Percentiles rank a stretch among this genome's conserved stretches.
phyloP scores from a whole-genome alignment of 352 stramenopile species.

The Globisporangium middletonii region DNA sequence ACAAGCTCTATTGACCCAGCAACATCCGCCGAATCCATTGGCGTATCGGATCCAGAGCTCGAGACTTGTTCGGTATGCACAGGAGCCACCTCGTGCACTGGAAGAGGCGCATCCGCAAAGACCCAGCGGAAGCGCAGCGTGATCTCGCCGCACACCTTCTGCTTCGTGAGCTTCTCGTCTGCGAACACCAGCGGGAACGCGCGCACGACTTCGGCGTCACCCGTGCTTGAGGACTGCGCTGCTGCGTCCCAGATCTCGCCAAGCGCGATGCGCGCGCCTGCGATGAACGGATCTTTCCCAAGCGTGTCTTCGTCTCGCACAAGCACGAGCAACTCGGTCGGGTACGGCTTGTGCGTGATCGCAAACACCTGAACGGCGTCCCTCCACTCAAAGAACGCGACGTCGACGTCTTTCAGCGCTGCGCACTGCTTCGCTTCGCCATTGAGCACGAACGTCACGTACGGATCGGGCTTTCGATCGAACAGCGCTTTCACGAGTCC shows the following conservation, averaged over 20 bases:
- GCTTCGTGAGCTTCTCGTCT: constrained; percentile 35
- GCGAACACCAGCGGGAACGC: constrained; percentile 25
- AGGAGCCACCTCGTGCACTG: background rate
- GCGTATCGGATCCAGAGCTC: background rate
- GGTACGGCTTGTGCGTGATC: constrained; percentile 26
- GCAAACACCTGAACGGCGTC: constrained; percentile 38
- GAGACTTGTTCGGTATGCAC: background rate
- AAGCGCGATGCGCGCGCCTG: constrained; percentile 25
- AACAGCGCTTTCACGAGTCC: constrained; percentile 31
- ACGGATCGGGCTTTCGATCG: constrained; percentile 40
- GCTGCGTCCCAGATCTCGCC: constrained; percentile 22
- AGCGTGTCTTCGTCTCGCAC: constrained; percentile 39
- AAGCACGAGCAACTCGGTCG: constrained; percentile 21
- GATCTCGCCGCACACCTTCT: constrained; percentile 28
- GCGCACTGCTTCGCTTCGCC: constrained; percentile 22
- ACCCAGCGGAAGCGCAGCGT: constrained; percentile 37
- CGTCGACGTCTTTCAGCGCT: constrained; percentile 30
- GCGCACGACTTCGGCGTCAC: constrained; percentile 23
- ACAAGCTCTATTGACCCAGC: background rate
- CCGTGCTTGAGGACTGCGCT: background rate
- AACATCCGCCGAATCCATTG: too few species aligned
- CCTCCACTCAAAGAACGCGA: constrained; percentile 43
- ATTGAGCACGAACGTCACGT: constrained; percentile 29
- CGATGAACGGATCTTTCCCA: constrained; percentile 37
- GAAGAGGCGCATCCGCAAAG: constrained; percentile 22